phyloP scores from a whole-genome alignment of 192 early-diverging fungal genomes.

The Mortierella hygrophila region DNA sequence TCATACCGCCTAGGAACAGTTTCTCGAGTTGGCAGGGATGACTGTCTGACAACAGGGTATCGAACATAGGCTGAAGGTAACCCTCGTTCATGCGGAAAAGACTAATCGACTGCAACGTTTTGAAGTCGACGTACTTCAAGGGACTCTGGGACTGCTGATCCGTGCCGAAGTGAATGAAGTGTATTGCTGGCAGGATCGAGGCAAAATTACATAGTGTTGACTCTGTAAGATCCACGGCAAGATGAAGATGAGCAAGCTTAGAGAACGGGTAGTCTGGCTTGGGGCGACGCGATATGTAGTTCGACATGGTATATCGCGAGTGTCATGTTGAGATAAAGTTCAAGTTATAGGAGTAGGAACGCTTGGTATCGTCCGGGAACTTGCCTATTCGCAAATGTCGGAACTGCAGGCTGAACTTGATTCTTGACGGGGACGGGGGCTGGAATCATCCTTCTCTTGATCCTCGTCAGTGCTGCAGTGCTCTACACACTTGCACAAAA shows the following conservation, averaged over 20 bases:
- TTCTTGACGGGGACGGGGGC: background rate
- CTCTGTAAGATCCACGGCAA: background rate
- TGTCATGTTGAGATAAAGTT: no score
- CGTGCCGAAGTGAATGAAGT: background rate
- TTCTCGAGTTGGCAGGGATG: background rate
- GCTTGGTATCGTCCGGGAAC: no score
- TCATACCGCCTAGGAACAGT: background rate
- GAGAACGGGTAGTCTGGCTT: background rate
- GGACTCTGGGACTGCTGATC: background rate
- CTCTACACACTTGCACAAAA: background rate
- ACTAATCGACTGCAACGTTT: background rate
- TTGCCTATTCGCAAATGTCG: no score
- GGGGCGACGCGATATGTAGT: no score
- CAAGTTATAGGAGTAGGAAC: no score
- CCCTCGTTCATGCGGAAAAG: background rate
- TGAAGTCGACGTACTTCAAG: background rate
- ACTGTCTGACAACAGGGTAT: background rate
- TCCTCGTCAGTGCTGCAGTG: background rate
- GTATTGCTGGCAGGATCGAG: background rate
- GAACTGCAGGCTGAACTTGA: background rate
- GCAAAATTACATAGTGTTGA: background rate
- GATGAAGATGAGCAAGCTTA: background rate
- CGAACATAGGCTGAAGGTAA: background rate
- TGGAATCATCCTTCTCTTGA: background rate
- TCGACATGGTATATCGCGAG: no score